phyloP scores from a whole-genome alignment of 257 asterid genomes.

The Lycium barbarum region DNA sequence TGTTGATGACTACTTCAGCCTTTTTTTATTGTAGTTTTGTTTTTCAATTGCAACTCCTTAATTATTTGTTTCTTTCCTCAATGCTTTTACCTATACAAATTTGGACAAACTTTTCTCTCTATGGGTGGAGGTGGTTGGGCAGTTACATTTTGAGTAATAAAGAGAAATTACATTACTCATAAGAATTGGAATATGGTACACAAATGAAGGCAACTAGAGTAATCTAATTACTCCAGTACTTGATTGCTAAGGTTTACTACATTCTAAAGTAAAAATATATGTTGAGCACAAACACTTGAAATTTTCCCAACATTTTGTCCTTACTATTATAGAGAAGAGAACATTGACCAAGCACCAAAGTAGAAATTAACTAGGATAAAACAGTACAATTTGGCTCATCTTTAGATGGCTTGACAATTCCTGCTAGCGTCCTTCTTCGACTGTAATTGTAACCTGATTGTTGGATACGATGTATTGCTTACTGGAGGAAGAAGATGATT shows the following conservation, averaged over 20 bases:
- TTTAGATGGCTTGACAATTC: not conserved
- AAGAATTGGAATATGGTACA: not conserved
- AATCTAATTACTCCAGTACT: not conserved
- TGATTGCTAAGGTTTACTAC: not conserved
- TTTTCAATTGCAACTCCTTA: not conserved
- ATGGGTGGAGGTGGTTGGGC: not conserved
- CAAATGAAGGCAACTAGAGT: not conserved
- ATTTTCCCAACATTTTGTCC: not conserved
- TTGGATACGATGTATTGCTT: not conserved
- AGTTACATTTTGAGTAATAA: not conserved
- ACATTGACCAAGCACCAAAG: not conserved
- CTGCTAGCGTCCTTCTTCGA: slow-evolving; percentile 26
- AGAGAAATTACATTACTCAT: not conserved
- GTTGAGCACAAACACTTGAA: not conserved
- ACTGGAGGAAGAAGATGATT: too few species aligned
- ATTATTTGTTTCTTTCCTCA: not conserved
- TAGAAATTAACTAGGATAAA: not conserved
- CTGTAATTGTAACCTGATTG: slow-evolving; percentile 23
- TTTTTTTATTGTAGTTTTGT: not conserved
- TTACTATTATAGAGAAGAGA: not conserved
- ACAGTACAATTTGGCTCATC: not conserved
- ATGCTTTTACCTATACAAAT: not conserved
- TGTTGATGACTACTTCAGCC: not conserved
- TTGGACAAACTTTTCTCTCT: not conserved
- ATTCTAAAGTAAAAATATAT: not conserved